phyloP scores from a whole-genome alignment of 306 rosid genomes.

The Cucumis hystrix region DNA sequence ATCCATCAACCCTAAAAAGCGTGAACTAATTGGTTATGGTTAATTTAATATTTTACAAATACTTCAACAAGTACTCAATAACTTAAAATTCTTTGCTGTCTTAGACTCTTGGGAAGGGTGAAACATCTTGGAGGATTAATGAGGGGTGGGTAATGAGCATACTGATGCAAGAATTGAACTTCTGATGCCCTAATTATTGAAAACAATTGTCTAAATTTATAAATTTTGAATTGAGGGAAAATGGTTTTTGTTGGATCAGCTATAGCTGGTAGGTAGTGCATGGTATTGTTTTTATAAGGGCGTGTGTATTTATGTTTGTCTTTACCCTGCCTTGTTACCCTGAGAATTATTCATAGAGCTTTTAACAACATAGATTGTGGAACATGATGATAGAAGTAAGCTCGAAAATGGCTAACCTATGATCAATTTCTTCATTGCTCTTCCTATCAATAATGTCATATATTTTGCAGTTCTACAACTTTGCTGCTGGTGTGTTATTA shows the following conservation, averaged over 20 bases:
- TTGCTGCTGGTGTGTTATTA: not conserved
- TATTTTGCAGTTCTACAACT: slow-evolving; percentile 7
- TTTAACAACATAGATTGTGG: not conserved
- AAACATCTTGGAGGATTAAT: not conserved
- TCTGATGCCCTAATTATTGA: not conserved
- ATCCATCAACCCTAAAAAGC: no score
- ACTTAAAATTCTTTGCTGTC: not conserved
- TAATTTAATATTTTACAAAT: no score
- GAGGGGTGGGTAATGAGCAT: not conserved
- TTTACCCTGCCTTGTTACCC: not conserved
- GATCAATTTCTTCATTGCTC: not conserved
- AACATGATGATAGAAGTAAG: not conserved
- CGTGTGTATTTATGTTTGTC: not conserved
- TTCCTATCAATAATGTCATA: not conserved
- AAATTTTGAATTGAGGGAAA: not conserved
- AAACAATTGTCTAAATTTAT: not conserved
- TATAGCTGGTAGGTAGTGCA: not conserved
- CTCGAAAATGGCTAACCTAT: not conserved
- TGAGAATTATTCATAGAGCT: not conserved
- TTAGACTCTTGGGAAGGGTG: not conserved
- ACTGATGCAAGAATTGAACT: not conserved
- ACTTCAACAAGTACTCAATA: not conserved
- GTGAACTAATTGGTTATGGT: no score
- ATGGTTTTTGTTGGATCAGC: not conserved
- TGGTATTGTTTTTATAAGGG: not conserved